Base-by-base conservation (phyloP, 257 asterid species). In the Haberlea rhodopensis region DNA sequence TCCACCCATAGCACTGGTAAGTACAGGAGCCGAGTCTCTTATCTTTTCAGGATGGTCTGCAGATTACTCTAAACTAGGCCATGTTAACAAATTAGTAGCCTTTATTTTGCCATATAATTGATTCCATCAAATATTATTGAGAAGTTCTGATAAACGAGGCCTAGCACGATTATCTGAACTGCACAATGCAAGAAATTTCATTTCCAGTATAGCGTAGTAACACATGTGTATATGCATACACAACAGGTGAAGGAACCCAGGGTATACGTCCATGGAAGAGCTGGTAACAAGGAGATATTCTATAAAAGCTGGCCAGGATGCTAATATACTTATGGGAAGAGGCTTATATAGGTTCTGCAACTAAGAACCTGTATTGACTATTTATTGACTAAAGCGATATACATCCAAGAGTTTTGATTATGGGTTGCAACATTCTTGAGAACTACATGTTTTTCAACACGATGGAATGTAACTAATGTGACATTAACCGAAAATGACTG, bases 1-100 rank as follows among this genome's bases (percentile, higher is more conserved):
- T 71, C 98, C 96, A 74, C 89, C 90, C 57, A 46, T 89, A 60
- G 77, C 77, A n/a, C 80, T 87, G 87, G 96, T 91, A 78, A 55
- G 74, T 65, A 34, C 48, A 63, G 25, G 59, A 54, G 65, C n/a
- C 60, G 51, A 10, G 21, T 45, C 10, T 54, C 45, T 18, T 57
- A 16, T 27, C 60, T 37, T 65, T 34, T 48, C 29, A 18, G 54
- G 46, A 20, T 6, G 31, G 1, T 37, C 3, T 37, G 46, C 46
- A 11, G n/a, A 37, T 11, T 37, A 4, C n/a, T 3, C 37, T 37
- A 37, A 11, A 37, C 5, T 37, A 10, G n/a, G n/a, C 10, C 5
- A 37, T 37, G 46, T 37, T 32, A 9, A 37, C n/a, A 37, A 32
- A 37, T 37, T 2, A 11, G 46, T 11, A 10, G n/a, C 46, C 46